Base-by-base conservation (phyloP, 139 green algal genomes). In the Chlamydomonas sp. region DNA sequence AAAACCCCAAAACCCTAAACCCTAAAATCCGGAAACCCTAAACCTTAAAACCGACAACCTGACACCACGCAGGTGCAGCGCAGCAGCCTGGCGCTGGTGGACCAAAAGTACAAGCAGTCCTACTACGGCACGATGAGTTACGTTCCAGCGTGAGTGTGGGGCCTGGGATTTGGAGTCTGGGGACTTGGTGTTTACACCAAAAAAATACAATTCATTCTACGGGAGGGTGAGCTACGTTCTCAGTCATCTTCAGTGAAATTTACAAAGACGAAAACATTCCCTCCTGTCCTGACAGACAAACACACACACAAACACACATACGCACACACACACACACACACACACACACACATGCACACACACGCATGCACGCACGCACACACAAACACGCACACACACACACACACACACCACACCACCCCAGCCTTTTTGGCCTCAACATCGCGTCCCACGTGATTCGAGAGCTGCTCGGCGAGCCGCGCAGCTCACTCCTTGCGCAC, bases 51-150 rank as follows among this genome's bases (percentile, higher is more conserved):
- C n/a, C n/a, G n/a, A n/a, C n/a, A n/a, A n/a, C n/a, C n/a, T n/a
- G n/a, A 16, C 35, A n/a, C n/a, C n/a, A n/a, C n/a, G n/a, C n/a
- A n/a, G n/a, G n/a, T n/a, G n/a, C n/a, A n/a, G 35, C 34, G 26
- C 5, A 20, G 34, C 54, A 73, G 68, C 68, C 57, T 73, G 5
- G 43, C 65, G 24, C 34, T 67, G 68, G 31, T 26, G 2, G 20
- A 30, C 24, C 28, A 62, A 29, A 38, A 5, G 5, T 82, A 65
- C 64, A 82, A 82, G 63, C 37, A 63, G 28, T 74, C 58, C 37
- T 84, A 76, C 58, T 84, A 76, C 39, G 78, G 78, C 66, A 84
- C 78, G 48, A 81, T 84, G 28, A 71, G 43, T 1, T 84, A 74
- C 57, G 65, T 84, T 16, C 78, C 78, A 2, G 74, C 74, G 35